Base-by-base conservation (phyloP, 1,139 yeast species). In the Suhomyces choctaworum region DNA sequence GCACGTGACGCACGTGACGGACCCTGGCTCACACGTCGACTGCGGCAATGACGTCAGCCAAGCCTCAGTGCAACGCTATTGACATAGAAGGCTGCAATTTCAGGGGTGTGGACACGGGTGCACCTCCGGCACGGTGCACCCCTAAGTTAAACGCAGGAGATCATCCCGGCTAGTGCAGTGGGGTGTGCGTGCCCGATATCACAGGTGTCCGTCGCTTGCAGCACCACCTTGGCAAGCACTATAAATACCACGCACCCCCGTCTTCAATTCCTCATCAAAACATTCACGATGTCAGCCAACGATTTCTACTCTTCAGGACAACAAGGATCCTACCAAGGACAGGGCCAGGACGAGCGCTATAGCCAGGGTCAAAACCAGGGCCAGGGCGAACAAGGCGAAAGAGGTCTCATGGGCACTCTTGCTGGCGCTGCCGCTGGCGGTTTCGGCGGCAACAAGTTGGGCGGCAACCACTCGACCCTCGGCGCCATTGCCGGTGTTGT, bases 341-440 rank as follows among this genome's bases (percentile, higher is more conserved):
- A 42, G 23, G 41, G 39, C n/a, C 45, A 52, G 34, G 49, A 50
- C 13, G 19, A 23, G 9, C 31, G 31, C 11, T 17, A 16, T 8
- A 17, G 15, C 15, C 20, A 17, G 8, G 20, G 20, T 8, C 20
- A 17, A 17, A 17, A 17, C 8, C 20, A 17, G 40, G 52, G 46
- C 31, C 51, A 54, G 30, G 56, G 21, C 13, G 54, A 46, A 25
- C 59, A 55, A 32, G 78, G 78, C 34, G 82, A 77, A 42, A 73
- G 82, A 60, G 85, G 85, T 17, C 50, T 80, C 31, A 46, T 77
- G 25, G 65, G 80, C 27, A 67, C 79, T 11, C 56, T 78, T 25
- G 69, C 70, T 11, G 86, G 86, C 46, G 84, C 80, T 44, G 73
- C 73, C 32, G 78, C 78, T 31, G 84, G 84, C 52, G 81, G 78